A percentile compares a stretch with the other conserved stretches of the same genome.
Conservation (phyloP, 768 basidiomycete genomes). For the Arthromyces matolae region DNA sequence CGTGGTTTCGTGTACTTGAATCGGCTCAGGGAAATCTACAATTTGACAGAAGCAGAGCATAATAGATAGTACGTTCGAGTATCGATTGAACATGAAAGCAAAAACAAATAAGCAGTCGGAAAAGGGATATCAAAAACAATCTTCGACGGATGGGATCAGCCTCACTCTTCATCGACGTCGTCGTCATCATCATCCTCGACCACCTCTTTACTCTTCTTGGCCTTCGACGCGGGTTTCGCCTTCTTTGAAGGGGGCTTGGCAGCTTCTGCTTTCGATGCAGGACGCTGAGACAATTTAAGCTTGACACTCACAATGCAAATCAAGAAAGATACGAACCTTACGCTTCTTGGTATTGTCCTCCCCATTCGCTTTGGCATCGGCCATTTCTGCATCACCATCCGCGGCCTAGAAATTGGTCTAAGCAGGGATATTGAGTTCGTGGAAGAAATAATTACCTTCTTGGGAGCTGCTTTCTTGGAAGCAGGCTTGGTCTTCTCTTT, state of each 20-base stretch:
- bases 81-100: slow-evolving; percentile 3
- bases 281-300: slow-evolving; percentile 30
- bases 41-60: background rate
- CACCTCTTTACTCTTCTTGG: slow-evolving; percentile 48
- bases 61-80: slow-evolving; percentile 1
- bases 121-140: background rate
- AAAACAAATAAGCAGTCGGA: background rate
- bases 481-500: slow-evolving; percentile 37
- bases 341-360: slow-evolving; percentile 58
- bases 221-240: slow-evolving; percentile 36
- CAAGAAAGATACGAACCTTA: slow-evolving; percentile 43
- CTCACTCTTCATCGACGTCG: slow-evolving; percentile 14
- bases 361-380: slow-evolving; percentile 40
- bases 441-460: slow-evolving; percentile 16
- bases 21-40: no score
- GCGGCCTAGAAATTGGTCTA: slow-evolving; percentile 13
- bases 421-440: background rate
- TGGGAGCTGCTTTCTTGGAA: slow-evolving; percentile 17
- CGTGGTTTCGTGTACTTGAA: no score
- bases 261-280: slow-evolving; percentile 34
- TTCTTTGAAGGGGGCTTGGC: slow-evolving; percentile 48
- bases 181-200: slow-evolving; percentile 45
- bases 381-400: slow-evolving; percentile 42
- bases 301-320: background rate
- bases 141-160: background rate